Base-by-base conservation (phyloP, 257 asterid species). In the Henckelia pumila region DNA sequence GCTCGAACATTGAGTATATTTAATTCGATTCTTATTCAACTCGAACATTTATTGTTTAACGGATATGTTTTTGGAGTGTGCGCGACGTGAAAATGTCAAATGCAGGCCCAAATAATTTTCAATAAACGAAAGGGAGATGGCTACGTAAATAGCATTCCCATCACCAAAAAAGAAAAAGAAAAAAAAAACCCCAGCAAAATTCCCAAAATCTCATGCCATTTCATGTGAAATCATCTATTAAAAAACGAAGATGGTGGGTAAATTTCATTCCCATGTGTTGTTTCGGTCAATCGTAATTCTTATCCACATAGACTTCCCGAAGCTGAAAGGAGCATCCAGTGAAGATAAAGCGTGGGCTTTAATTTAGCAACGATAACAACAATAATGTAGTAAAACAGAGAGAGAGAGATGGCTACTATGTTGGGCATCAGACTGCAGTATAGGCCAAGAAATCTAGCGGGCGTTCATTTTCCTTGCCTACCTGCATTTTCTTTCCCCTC, bases 401-500 rank as follows among this genome's bases (percentile, higher is more conserved):
- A 76, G 67, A 67, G 58, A 58, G 25, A 76, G 67, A 89, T 86
- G 95, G 84, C 77, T 29, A 64, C 74, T 52, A 69, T 63, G 52
- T 74, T 80, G 23, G 76, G 92, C 66, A 37, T 75, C 16, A 81
- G 79, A 79, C 64, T 82, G 70, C 82, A 65, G 44, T 78, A 32
- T 1, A 33, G 66, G 26, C 70, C 66, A 40, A 79, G 81, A 25
- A 58, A 61, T 64, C 69, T 82, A 63, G 80, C 74, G 33, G 83
- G 80, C 44, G 64, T 71, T 58, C 13, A 9, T 64, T 72, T 26
- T 66, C 64, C 76, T 50, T 52, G 71, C 53, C 53, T 67, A 49
- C 77, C 83, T 4, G 64, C 76, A 59, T 57, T 75, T 74, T 50
- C 79, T 16, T 66, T 56, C 11, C 69, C 64, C 71, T 77, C 75